These are phyloP conservation scores for Colletotrichum tofieldiae DNA, from an alignment of 2,329 filamentous ascomycete genomes.

Conservation along the genomic window DNA sequence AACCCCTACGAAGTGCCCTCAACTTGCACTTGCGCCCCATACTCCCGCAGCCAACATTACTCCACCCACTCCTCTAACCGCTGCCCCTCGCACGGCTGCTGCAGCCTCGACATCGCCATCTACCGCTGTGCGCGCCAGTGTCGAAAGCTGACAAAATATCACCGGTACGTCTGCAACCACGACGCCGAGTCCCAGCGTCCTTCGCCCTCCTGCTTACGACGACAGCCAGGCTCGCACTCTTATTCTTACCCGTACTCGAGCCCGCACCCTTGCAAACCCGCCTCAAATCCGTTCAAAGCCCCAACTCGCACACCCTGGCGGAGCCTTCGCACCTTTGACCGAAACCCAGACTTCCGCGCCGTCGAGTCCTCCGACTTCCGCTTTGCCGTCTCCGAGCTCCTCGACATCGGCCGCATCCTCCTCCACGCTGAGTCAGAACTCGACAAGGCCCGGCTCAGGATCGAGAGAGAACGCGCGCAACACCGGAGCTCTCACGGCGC, in stretches of 20 bases:
- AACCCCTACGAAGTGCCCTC: constrained; percentile 46
- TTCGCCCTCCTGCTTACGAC: constrained; percentile 45
- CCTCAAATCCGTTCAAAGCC: background rate
- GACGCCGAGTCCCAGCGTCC: background rate
- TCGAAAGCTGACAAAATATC: constrained; percentile 21
- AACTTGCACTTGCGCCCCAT: constrained; percentile 44
- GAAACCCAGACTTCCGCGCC: constrained; percentile 20
- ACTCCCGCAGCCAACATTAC: background rate
- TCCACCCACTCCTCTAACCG: constrained; percentile 19
- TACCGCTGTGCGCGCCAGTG: constrained; percentile 42
- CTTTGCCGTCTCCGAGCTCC: constrained; percentile 24
- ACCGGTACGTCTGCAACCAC: constrained; percentile 22
- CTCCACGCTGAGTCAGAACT: constrained; percentile 20
- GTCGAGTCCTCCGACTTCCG: constrained; percentile 22
- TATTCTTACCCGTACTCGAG: constrained; percentile 36
- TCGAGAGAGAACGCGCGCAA: constrained; percentile 14
- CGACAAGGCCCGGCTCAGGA: constrained; percentile 19
- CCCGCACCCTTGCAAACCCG: background rate
- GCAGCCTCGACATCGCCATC: constrained; percentile 42
- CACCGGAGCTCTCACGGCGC: constrained; percentile 21
- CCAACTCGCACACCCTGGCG: background rate
- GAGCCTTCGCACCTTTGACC: constrained; percentile 32
- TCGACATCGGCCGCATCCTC: constrained; percentile 34
- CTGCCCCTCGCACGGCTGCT: constrained; percentile 50
- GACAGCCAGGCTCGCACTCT: constrained; percentile 37